Conservation (phyloP, 78 protist genomes). For the Dictyostelium intermedium region DNA sequence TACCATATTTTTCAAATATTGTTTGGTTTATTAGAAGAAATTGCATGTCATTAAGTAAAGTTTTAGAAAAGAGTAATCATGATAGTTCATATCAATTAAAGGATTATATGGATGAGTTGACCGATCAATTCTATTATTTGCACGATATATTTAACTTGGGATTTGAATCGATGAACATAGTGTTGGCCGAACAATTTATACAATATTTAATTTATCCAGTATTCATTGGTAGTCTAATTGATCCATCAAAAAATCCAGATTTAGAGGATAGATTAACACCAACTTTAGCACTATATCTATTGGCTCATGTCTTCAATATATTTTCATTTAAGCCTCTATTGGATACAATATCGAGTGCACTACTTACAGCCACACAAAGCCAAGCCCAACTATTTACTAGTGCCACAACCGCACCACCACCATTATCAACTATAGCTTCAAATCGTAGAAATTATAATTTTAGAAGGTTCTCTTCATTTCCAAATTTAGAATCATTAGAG, state of each 20-base stretch:
- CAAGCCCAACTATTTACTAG: slow-evolving; percentile 13
- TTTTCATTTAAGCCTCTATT: slow-evolving; percentile 69
- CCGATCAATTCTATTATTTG: slow-evolving; percentile 79
- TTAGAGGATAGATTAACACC: slow-evolving; percentile 71
- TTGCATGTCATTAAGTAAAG: slow-evolving; percentile 31
- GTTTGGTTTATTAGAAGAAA: slow-evolving; percentile 85
- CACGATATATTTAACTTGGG: slow-evolving; percentile 83
- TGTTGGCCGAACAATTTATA: slow-evolving; percentile 78
- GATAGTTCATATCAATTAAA: slow-evolving; percentile 40
- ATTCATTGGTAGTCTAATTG: slow-evolving; percentile 72
- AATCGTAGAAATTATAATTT: slow-evolving; percentile 55
- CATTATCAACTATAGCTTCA: slow-evolving; percentile 8
- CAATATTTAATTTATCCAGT: slow-evolving; percentile 76
- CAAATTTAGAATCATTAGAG: slow-evolving; percentile 36
- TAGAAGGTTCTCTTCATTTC: slow-evolving; percentile 59
- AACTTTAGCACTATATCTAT: slow-evolving; percentile 73
- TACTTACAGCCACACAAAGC: slow-evolving; percentile 42
- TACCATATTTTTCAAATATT: slow-evolving; percentile 90
- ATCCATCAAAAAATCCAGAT: neutral
- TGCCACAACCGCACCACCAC: slow-evolving; percentile 37
- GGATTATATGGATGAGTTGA: slow-evolving; percentile 62
- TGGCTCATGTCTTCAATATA: slow-evolving; percentile 78
- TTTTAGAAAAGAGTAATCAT: slow-evolving; percentile 56
- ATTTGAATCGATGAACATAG: slow-evolving; percentile 69
- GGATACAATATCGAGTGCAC: slow-evolving; percentile 67